These are phyloP conservation scores for Hirsutella thompsonii DNA, from an alignment of 2,329 filamentous ascomycete genomes.

Conservation along the genomic window DNA sequence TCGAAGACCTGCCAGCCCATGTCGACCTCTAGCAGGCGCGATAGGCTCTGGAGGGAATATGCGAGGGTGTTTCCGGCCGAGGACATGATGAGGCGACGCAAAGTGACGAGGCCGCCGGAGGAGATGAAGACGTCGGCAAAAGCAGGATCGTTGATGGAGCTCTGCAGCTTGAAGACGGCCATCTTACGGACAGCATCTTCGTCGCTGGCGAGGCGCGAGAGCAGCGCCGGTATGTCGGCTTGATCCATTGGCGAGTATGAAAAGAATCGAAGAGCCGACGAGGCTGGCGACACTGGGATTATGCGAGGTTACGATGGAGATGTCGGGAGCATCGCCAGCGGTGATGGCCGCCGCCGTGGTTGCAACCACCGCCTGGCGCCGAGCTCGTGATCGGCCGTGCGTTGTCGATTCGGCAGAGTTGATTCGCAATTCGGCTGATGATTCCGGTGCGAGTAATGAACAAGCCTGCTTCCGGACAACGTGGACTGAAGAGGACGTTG, in stretches of 20 bases:
- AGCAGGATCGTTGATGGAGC: slow-evolving; percentile 85
- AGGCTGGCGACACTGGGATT: slow-evolving; percentile 1
- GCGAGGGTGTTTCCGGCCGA: slow-evolving; percentile 89
- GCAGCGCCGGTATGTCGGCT: slow-evolving; percentile 51
- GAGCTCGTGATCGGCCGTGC: not conserved
- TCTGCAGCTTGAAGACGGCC: slow-evolving; percentile 97
- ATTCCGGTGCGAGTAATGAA: too few species aligned
- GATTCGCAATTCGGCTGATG: too few species aligned
- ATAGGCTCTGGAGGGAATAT: slow-evolving; percentile 84
- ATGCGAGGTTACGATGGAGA: not conserved
- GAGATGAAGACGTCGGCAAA: slow-evolving; percentile 96
- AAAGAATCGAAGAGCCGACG: not conserved
- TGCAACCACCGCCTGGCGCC: not conserved
- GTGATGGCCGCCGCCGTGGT: not conserved
- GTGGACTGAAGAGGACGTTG: too few species aligned
- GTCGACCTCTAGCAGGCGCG: slow-evolving; percentile 81
- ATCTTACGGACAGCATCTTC: slow-evolving; percentile 94
- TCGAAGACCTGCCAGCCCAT: slow-evolving; percentile 93
- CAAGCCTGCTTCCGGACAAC: too few species aligned
- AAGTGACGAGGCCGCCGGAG: slow-evolving; percentile 68
- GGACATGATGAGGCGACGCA: slow-evolving; percentile 72
- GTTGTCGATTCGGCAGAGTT: not conserved
- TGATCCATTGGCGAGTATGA: slow-evolving; percentile 40
- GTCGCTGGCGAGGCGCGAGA: slow-evolving; percentile 51
- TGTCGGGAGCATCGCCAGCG: slow-evolving; percentile 1